A percentile compares a stretch with the other conserved stretches of the same genome.
Conservation (phyloP, 192 early-diverging fungal genomes). For the Oehlia diaphana region DNA sequence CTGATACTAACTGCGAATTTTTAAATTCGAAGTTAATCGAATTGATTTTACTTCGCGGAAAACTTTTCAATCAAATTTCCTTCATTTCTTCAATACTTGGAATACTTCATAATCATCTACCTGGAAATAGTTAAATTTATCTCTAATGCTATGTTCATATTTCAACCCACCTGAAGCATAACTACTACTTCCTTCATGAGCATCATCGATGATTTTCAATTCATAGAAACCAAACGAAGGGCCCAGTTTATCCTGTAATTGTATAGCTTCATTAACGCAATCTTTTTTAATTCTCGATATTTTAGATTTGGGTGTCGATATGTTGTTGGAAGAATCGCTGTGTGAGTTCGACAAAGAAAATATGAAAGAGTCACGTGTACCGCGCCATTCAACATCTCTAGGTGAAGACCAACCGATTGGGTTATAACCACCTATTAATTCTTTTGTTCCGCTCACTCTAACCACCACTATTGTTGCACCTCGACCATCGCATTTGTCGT, state of each 20-base stretch:
- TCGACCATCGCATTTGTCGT: slow-evolving; percentile 19
- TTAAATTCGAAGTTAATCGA: too few species aligned
- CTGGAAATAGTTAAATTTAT: slow-evolving; percentile 27
- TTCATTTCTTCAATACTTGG: slow-evolving; percentile 30
- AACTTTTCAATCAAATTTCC: not conserved
- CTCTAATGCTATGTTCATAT: slow-evolving; percentile 25
- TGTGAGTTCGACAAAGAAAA: slow-evolving; percentile 20
- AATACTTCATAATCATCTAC: slow-evolving; percentile 33
- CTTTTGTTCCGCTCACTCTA: slow-evolving; percentile 2
- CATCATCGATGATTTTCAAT: slow-evolving; percentile 28
- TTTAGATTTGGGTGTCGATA: slow-evolving; percentile 3
- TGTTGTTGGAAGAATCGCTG: not conserved
- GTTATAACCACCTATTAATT: slow-evolving; percentile 31
- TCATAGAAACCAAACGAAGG: slow-evolving; percentile 33
- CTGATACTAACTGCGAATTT: too few species aligned
- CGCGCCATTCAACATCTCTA: slow-evolving; percentile 25
- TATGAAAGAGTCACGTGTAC: slow-evolving; percentile 26
- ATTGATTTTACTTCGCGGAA: too few species aligned
- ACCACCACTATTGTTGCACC: slow-evolving; percentile 29
- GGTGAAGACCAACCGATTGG: slow-evolving; percentile 28
- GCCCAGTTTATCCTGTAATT: slow-evolving; percentile 27
- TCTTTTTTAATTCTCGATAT: slow-evolving; percentile 14
- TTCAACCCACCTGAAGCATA: slow-evolving; percentile 25
- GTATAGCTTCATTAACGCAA: slow-evolving; percentile 21
- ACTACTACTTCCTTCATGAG: slow-evolving; percentile 7